Base-by-base conservation (phyloP, 2,329 filamentous ascomycete genomes). In the Calonectria naviculata region DNA sequence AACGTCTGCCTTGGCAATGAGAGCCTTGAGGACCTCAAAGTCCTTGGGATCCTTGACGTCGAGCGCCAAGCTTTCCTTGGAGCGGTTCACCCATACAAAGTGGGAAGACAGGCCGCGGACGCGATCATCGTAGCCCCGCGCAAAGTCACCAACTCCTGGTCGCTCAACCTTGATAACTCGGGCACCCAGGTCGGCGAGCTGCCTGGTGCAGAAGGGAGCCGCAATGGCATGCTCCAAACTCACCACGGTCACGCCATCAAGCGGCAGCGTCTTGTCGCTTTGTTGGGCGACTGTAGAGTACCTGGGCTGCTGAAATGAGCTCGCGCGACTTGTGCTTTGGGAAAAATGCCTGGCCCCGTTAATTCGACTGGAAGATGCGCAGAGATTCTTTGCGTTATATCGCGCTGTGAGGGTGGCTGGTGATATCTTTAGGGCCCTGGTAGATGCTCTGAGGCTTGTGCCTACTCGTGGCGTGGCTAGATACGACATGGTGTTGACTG, bases 161-260 rank as follows among this genome's bases (percentile, higher is more conserved):
- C 88, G 84, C 73, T 89, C 88, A 24, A 89, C 79, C 76, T 89
- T 89, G 78, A 89, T 89, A 24, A 89, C 87, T 6, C 87, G 82
- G 2, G 88, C 88, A 15, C 88, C 88, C 10, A 87, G 81, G 71
- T 89, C 88, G 21, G 88, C 87, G 5, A 89, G 82, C 62, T 89
- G 88, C 0, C 88, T 82, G 0, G 88, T 89, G 71, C 87, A 89
- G 69, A 89, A 89, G 1, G 88, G 88, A 0, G 87, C 87, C 0
- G 88, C 86, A 72, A 89, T 87, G 56, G 88, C 88, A 76, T 89
- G 88, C 68, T 89, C 88, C 0, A 89, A 80, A 46, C 86, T 87
- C 26, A 89, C 84, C 9, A 89, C 86, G 28, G 63, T 44, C 49
- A 58, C 65, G 10, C 42, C 61, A 41, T 71, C 47, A 10, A 71